phyloP scores from a whole-genome alignment of 768 basidiomycete genomes.

The Kwoniella dejecticola region DNA sequence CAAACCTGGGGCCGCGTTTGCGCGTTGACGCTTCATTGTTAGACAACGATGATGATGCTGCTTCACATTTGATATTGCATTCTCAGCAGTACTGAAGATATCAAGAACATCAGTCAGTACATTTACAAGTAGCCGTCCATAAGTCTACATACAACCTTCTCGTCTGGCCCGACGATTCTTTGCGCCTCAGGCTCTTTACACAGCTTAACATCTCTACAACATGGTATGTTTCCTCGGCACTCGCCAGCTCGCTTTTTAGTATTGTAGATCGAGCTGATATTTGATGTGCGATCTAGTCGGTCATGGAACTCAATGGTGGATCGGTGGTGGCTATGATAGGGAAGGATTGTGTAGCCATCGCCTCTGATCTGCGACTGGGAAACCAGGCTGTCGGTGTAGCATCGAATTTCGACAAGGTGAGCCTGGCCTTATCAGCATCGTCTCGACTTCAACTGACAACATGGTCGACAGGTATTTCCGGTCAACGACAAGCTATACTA shows the following conservation, averaged over 20 bases:
- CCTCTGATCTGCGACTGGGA: slow-evolving; percentile 88
- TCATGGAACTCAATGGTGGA: slow-evolving; percentile 91
- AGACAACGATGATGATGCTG: background rate
- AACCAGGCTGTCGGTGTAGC: slow-evolving; percentile 83
- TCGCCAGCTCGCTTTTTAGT: no score
- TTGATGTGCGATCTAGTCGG: slow-evolving; percentile 8
- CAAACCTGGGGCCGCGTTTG: slow-evolving; percentile 11
- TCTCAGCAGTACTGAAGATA: no score
- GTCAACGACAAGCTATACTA: slow-evolving; percentile 88
- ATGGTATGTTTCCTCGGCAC: slow-evolving; percentile 35
- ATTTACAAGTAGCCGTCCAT: no score
- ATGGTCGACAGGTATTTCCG: slow-evolving; percentile 95
- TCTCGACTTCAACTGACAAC: no score
- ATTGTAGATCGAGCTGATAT: background rate
- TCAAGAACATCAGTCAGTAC: no score
- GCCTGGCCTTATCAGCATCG: slow-evolving; percentile 22
- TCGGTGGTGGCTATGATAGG: slow-evolving; percentile 99
- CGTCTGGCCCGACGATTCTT: background rate
- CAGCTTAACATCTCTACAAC: slow-evolving; percentile 1
- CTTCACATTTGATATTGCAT: no score
- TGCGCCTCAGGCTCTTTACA: slow-evolving; percentile 1
- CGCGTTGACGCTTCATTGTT: slow-evolving; percentile 1
- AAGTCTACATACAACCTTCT: background rate
- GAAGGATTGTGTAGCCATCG: slow-evolving; percentile 98
- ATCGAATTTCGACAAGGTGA: slow-evolving; percentile 90